Conservation (phyloP, 768 basidiomycete genomes). For the Russula abietina region DNA sequence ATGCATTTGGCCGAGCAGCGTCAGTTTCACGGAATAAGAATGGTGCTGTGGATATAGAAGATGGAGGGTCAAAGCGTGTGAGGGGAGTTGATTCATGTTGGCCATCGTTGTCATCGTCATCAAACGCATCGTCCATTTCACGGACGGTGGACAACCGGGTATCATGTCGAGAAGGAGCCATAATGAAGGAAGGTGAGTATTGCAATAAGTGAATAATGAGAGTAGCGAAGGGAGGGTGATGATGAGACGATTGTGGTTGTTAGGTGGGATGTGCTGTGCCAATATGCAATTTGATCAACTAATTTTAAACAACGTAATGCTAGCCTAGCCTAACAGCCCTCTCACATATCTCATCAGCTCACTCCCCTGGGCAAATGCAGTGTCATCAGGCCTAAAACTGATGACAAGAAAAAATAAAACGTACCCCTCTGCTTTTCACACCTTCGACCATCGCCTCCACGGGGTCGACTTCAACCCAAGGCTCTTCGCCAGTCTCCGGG, state of each 20-base stretch:
- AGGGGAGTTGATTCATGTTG: constrained; percentile 36
- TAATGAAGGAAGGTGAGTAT: not conserved
- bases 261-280: not conserved
- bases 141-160: constrained; percentile 43
- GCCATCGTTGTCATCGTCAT: constrained; percentile 50
- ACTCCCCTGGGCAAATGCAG: constrained; percentile 39
- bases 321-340: constrained; percentile 19
- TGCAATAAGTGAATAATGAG: not conserved
- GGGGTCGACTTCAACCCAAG: constrained; percentile 35
- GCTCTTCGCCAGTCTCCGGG: constrained; percentile 31
- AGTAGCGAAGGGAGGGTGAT: not conserved
- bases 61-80: constrained; percentile 28
- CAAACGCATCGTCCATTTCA: constrained; percentile 78
- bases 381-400: constrained; percentile 6
- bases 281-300: not conserved
- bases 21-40: constrained; percentile 25
- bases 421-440: constrained; percentile 69
- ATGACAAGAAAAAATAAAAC: not conserved
- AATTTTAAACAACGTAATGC: not conserved
- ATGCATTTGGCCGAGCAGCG: constrained; percentile 38
- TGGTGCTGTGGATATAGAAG: constrained; percentile 31
- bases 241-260: not conserved
- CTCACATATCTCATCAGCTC: constrained; percentile 25
- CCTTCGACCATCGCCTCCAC: constrained; percentile 73
- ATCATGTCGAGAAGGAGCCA: constrained; percentile 46